Base-by-base conservation (phyloP, 2,329 filamentous ascomycete species). In the Ophiocordyceps australis region DNA sequence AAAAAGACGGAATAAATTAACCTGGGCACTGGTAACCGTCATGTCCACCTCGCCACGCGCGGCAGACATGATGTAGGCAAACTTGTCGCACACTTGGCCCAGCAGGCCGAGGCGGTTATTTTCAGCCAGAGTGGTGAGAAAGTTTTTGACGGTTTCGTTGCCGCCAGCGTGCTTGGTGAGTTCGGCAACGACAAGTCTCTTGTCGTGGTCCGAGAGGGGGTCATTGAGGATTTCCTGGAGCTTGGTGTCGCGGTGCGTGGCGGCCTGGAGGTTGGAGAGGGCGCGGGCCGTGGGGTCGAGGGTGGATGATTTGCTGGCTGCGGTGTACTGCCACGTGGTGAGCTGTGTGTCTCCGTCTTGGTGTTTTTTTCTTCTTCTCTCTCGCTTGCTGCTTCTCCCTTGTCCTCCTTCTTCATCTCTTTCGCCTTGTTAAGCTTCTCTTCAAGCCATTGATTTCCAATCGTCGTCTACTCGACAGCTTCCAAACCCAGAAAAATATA, bases 21-120 rank as follows among this genome's bases (percentile, higher is more conserved):
- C 81, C 64, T 78, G 65, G 52, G 89, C 89, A 54, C 78, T 89
- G 44, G 79, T 93, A 43, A 98, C 78, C 37, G 65, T 71, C 57
- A 95, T 63, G 66, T 98, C 89, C 41, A 95, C 65, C 75, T 98
- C 89, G 37, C 89, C 89, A 40, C 73, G 75, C 41, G 82, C 65
- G 38, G 89, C 89, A 45, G 81, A 72, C 65, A 95, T 92, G 46
- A 98, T 61, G 49, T 74, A 65, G 38, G 50, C 64, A 47, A 94
- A 98, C 70, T 95, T 94, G 49, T 78, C 70, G 50, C 72, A 74
- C 36, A 95, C 76, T 41, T 75, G 74, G 54, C 75, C 65, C 35
- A 98, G 67, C 35, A 89, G 62, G 37, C 74, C 73, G 40, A 98
- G 65, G 40, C 89, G 73, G 73, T 98, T 98, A 74, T 98, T 92